Base-by-base conservation (phyloP, 805 yeast genomes). In the baker's yeast (Saccharomyces cerevisiae) region DNA sequence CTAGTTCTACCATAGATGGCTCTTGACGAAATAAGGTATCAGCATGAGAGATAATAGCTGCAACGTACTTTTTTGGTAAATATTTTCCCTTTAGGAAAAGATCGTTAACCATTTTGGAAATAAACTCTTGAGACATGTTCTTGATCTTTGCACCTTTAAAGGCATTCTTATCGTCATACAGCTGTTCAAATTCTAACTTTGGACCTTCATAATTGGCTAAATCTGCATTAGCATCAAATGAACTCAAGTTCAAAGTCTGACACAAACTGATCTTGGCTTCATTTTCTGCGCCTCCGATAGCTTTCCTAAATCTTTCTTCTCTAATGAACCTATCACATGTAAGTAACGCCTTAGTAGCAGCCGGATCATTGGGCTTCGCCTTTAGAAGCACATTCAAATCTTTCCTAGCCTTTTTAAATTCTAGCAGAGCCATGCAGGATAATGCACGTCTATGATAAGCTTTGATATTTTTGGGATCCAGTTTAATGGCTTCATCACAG, bases 401-500 rank as follows among this genome's bases (percentile, higher is more conserved):
- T 46, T 67, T 74, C 57, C 81, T 79, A 0, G 97, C 91, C 55
- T 82, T 84, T 64, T 82, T 82, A 66, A 89, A 85, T 58, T 87
- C 80, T 60, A 89, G 70, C 49, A 89, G 77, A 9, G 96, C 95
- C 68, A 83, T 79, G 57, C 83, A 70, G 0, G 97, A 85, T 11
- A 87, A 80, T 0, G 97, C 97, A 59, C 96, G 79, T 60, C 99
- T 79, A 67, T 89, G 94, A 67, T 88, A 87, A 0, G 89, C 90
- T 70, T 92, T 92, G 36, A 83, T 71, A 64, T 88, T 86, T 21
- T 73, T 66, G 0, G 83, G 78, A 65, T 92, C 89, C 9, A 84
- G 63, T 49, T 76, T 79, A 47, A 94, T 76, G 1, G 97, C 88
- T 47, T 73, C 71, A 32, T 83, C 79, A 61, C 96, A 84, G 68